phyloP scores from a whole-genome alignment of 208 protist species.

The Acanthamoeba triangularis region DNA sequence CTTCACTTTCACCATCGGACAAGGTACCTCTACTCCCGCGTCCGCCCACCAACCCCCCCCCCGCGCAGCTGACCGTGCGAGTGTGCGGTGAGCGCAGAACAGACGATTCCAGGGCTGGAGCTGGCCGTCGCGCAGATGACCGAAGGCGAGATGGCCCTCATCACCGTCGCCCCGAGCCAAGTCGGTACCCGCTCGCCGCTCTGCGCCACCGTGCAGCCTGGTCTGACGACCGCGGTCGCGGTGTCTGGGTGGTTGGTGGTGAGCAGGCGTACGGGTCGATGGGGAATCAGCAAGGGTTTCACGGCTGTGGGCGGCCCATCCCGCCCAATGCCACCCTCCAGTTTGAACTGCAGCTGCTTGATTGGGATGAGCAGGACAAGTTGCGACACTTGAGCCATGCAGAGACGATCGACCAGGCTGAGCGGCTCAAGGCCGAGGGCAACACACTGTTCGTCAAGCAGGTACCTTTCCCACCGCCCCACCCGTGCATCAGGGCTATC shows the following conservation, averaged over 20 bases:
- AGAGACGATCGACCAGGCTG: background rate
- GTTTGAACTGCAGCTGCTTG: slow-evolving; percentile 69
- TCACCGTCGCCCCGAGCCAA: slow-evolving; percentile 45
- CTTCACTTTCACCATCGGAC: slow-evolving; percentile 87
- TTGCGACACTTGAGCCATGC: background rate
- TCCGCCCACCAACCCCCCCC: too few species aligned
- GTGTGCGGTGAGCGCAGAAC: background rate
- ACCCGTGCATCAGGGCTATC: too few species aligned
- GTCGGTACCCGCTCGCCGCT: background rate
- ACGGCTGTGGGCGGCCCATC: slow-evolving; percentile 15
- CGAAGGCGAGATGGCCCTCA: slow-evolving; percentile 4
- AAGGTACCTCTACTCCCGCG: slow-evolving; percentile 30
- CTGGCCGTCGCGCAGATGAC: slow-evolving; percentile 21
- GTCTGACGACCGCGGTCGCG: background rate
- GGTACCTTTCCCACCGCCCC: too few species aligned
- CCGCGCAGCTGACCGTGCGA: background rate
- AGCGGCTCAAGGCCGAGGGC: background rate
- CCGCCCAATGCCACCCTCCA: slow-evolving; percentile 50
- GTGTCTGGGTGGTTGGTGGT: background rate
- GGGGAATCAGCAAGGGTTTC: slow-evolving; percentile 29
- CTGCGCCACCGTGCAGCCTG: background rate
- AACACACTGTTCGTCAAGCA: slow-evolving; percentile 23
- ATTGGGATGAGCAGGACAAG: background rate
- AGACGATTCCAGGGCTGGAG: slow-evolving; percentile 24
- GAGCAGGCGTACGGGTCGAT: background rate